These are phyloP conservation scores for Microbotryomycetes sp. DNA, from an alignment of 1,284 basidiomycete genomes.

Conservation along the genomic window DNA sequence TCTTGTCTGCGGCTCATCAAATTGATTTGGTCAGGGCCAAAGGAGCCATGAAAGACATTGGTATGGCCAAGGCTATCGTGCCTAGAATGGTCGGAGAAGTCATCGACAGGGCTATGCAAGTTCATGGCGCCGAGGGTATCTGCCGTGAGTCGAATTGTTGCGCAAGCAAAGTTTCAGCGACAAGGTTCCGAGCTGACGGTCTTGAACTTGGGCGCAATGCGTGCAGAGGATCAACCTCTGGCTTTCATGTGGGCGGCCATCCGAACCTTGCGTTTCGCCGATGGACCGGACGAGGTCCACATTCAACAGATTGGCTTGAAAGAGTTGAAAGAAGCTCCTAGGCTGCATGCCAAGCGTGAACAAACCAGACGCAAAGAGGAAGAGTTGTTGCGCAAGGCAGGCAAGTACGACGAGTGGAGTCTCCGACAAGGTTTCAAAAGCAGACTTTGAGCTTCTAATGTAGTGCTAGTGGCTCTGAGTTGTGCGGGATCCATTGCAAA, in stretches of 20 bases:
- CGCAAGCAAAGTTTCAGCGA: no score
- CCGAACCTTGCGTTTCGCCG: slow-evolving; percentile 81
- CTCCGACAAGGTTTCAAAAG: not conserved
- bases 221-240: slow-evolving; percentile 64
- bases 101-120: slow-evolving; percentile 89
- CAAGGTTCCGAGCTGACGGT: no score
- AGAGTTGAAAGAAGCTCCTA: slow-evolving; percentile 10
- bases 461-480: no score
- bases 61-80: slow-evolving; percentile 93
- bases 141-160: slow-evolving; percentile 45
- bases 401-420: not conserved
- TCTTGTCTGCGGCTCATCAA: slow-evolving; percentile 79
- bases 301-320: slow-evolving; percentile 66
- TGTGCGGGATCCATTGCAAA: no score
- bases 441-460: no score
- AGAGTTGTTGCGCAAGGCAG: not conserved
- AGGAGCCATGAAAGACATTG: slow-evolving; percentile 93
- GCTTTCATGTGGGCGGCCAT: slow-evolving; percentile 70
- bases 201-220: no score
- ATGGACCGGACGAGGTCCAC: slow-evolving; percentile 61
- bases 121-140: slow-evolving; percentile 88
- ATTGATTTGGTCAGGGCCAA: slow-evolving; percentile 87
- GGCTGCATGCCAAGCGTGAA: not conserved
- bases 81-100: slow-evolving; percentile 79
- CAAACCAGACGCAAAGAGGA: not conserved